Conservation (phyloP, 371 early-diverging fungal genomes). For the Mucor lusitanicus region DNA sequence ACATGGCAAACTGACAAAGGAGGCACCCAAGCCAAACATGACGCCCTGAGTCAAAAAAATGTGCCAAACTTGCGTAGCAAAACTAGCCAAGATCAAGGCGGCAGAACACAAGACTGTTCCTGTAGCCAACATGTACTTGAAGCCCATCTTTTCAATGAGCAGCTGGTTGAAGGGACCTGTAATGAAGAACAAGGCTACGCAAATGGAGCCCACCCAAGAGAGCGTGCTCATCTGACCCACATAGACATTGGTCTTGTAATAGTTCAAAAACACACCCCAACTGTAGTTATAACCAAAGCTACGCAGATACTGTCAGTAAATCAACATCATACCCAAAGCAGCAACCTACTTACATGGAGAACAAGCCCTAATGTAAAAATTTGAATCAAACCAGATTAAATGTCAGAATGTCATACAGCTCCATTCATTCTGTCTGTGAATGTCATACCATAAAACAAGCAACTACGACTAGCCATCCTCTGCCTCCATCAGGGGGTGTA, state of each 20-base stretch:
- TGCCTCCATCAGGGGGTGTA: conserved; percentile 42
- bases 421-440: neutral
- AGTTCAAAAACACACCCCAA: conserved; percentile 32
- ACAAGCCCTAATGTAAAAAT: conserved; percentile 22
- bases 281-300: conserved; percentile 38
- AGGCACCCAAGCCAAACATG: conserved; percentile 53
- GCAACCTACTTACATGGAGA: conserved; percentile 22
- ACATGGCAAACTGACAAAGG: conserved; percentile 27
- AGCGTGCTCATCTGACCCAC: conserved; percentile 24
- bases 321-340: neutral
- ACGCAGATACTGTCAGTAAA: neutral
- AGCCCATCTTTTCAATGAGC: conserved; percentile 55
- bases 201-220: conserved; percentile 40
- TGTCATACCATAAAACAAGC: conserved; percentile 46
- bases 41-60: conserved; percentile 35
- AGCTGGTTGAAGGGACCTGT: conserved; percentile 32
- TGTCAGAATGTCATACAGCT: neutral
- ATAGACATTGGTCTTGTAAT: conserved; percentile 26
- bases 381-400: neutral
- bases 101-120: conserved; percentile 50
- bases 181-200: conserved; percentile 33
- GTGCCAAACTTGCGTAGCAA: conserved; percentile 47
- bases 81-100: conserved; percentile 65
- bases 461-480: conserved; percentile 48
- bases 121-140: conserved; percentile 47